Evolutionary conservation across 1,284 basidiomycete genomes (phyloP), one percentile per base, ranked within the genome.

Genomic region (Sporisorium exsertum): DNA sequence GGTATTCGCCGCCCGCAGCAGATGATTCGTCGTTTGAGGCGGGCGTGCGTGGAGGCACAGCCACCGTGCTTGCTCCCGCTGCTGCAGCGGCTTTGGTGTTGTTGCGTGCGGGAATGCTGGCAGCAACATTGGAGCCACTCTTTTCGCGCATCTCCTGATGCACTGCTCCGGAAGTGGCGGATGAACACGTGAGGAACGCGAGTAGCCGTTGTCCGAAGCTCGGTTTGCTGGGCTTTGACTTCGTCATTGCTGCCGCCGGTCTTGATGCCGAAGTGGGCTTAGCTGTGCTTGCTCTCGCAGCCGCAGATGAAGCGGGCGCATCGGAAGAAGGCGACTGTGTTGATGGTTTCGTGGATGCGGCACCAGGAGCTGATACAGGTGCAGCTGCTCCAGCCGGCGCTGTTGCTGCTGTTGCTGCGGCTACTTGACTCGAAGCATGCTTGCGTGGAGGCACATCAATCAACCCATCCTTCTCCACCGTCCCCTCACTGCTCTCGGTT

Each of bases 171-270:
- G 58, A 43, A 0, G 76, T 58, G 16, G 56, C 77, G 1, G 65
- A 65, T 8, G 77, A 77, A 26, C 79, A 81, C 5, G 79, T 81
- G 32, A 81, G 62, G 47, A 79, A 53, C n/a, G 79, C 79, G 8
- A 79, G 43, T 3, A 81, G 26, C 18, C 58, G 60, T 46, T 64
- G 58, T 7, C 43, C 63, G n/a, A 76, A 75, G 24, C 51, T 50
- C 9, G 65, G 69, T 24, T 68, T 73, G 22, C 18, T 33, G 10
- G 55, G 2, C 26, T 58, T 55, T 18, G 43, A 33, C 20, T 29
- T 18, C 45, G 49, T 27, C 5, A 27, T n/a, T 13, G 51, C 15
- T 8, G 35, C 33, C n/a, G 54, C 32, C 13, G 61, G n/a, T 58
- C 53, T 66, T 26, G 63, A 54, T 33, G 59, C 27, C 1, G 56